Base-by-base conservation (phyloP, 2,329 filamentous ascomycete species). In the Penicillium italicum region DNA sequence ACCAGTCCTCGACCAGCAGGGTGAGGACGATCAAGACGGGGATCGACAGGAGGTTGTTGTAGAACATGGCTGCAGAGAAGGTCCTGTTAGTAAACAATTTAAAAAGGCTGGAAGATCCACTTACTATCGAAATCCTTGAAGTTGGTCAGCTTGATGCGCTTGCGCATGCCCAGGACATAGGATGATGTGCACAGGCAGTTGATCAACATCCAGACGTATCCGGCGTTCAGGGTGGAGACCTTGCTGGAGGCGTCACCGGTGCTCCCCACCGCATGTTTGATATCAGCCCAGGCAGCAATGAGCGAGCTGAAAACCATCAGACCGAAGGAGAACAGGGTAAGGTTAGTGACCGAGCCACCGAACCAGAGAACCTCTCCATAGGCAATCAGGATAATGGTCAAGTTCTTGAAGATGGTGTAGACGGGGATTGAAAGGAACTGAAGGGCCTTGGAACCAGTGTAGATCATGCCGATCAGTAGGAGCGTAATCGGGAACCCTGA, bases 321-420 rank as follows among this genome's bases (percentile, higher is more conserved):
- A 52, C 91, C 92, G 69, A 99, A 99, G 3, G 92, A 96, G 69
- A 97, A 88, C 30, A 99, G 84, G 2, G 91, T 87, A 75, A 96
- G 85, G 44, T 87, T 84, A 16, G 89, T 92, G 57, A 99, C 93
- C 46, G 86, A 91, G 70, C 93, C 93, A 59, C 94, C 94, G 66
- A 99, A 99, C 92, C 93, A 97, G 50, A 99, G 83, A 30, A 99
- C 93, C 77, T 99, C 94, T 65, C 94, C 94, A 66, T 99, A 99
- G 53, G 94, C 94, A 69, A 97, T 99, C 62, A 97, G 86, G 69
- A 99, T 97, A 74, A 96, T 99, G 59, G 94, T 97, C 80, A 99
- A 77, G 79, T 99, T 99, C 84, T 99, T 99, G 84, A 99, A 99
- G 74, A 99, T 99, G 53, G 94, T 99, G 79, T 99, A 99, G 26